Base-by-base conservation (phyloP, 1,139 yeast genomes). In the Blastobotrys apis region DNA sequence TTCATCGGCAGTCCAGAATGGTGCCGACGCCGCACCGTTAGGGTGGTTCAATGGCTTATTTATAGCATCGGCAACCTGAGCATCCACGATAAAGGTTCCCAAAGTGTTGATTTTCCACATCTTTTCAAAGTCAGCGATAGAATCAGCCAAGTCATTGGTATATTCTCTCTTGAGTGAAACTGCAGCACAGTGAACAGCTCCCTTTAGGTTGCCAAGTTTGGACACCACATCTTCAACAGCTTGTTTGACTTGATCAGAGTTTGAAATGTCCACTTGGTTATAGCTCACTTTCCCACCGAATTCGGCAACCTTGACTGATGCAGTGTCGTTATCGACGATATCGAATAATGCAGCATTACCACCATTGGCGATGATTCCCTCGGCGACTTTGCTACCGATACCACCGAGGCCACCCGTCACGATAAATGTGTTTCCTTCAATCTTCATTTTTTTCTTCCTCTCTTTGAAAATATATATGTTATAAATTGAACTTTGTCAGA, bases 1-100 rank as follows among this genome's bases (percentile, higher is more conserved):
- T 25, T 50, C 53, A 31, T 50, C 42, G 16, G 49, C 50, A 31
- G 53, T 50, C 53, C 53, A 50, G 41, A 50, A 50, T 16, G 39
- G 44, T 13, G 45, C 50, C 21, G 29, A 29, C n/a, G 37, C 45
- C 13, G 39, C 45, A 15, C 44, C 44, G 13, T 41, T 15, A 12
- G 51, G 46, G 21, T 44, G 48, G 39, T 50, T 50, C 32, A 40
- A 30, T 16, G 51, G 53, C 35, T 45, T 35, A 39, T 50, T 50
- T 17, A 50, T 49, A 5, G 53, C 53, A 41, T 50, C 53, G 6
- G 53, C 47, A 37, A 50, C 51, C 19, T 41, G 50, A 5, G 53
- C 53, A 35, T 50, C 39, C 27, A 49, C 50, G n/a, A 50, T 38
- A 25, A 50, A 49, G n/a, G 53, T 50, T 12, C 53, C 53, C 6